A percentile compares a stretch with the other conserved stretches of the same genome.
phyloP scores from a whole-genome alignment of 768 basidiomycete species.

The Tricholoma hemisulphureum region DNA sequence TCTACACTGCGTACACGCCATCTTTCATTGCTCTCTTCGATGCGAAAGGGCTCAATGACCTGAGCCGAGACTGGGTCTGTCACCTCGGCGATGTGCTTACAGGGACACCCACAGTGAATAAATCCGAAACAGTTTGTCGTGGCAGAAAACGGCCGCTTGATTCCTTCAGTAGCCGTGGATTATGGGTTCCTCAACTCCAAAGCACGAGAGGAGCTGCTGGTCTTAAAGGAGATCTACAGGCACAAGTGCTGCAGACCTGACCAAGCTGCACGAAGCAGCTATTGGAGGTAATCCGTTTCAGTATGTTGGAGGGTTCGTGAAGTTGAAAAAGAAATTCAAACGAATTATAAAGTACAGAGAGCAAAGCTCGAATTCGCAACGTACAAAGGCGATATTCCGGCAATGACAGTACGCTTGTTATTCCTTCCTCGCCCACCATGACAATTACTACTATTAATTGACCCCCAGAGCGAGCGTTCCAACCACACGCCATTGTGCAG shows the following conservation, averaged over 20 bases:
- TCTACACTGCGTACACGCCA: constrained; percentile 26
- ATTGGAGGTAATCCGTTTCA: constrained; percentile 30
- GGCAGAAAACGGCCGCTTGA: constrained; percentile 3
- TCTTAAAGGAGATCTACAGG: constrained; percentile 32
- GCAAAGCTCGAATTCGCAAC: too few relatives aligned
- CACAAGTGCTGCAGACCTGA: constrained; percentile 20
- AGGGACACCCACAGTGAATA: constrained; percentile 8
- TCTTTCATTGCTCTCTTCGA: constrained; percentile 28
- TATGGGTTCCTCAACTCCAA: constrained; percentile 38
- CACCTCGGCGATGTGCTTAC: constrained; percentile 27
- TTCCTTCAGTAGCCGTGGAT: constrained; percentile 21
- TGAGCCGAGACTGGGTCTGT: not conserved
- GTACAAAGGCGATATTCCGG: too few relatives aligned
- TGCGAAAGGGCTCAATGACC: constrained; percentile 14
- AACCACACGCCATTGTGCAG: too few relatives aligned
- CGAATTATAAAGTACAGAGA: constrained; percentile 31
- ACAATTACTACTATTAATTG: too few relatives aligned
- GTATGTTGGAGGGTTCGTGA: constrained; percentile 20
- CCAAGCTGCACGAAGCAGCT: constrained; percentile 36
- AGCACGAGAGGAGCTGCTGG: constrained; percentile 19
- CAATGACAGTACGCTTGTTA: too few relatives aligned
- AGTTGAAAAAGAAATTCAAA: constrained; percentile 23
- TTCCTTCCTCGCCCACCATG: too few relatives aligned
- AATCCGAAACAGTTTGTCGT: constrained; percentile 31
- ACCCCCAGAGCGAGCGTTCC: too few relatives aligned